Evolutionary conservation across 352 stramenopile species (phyloP).

Genomic region (Phytophthora multivora): DNA sequence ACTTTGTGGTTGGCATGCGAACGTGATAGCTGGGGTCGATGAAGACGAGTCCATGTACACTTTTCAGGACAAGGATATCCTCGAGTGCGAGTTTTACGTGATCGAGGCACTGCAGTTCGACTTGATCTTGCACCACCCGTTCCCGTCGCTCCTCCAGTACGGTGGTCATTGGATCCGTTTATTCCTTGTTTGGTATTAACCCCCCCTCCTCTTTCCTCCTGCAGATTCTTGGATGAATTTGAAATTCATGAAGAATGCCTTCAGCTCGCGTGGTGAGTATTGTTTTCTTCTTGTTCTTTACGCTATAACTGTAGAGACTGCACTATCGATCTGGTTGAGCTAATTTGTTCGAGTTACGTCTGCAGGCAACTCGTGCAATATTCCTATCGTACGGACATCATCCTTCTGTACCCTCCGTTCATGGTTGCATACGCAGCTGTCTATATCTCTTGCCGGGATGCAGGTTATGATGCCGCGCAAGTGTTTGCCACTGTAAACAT

Average conservation of each 20-base stretch:
- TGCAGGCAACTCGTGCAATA: conserved; percentile 86
- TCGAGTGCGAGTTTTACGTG: conserved; percentile 92
- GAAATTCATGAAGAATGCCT: conserved; percentile 88
- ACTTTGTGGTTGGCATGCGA: background rate
- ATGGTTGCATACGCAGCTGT: conserved; percentile 87
- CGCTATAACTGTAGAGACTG: too few relatives aligned
- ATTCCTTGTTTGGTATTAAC: background rate
- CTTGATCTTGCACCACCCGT: conserved; percentile 88
- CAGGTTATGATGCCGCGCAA: conserved; percentile 75
- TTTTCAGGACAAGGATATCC: conserved; percentile 90
- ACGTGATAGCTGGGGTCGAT: conserved; percentile 64
- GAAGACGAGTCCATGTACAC: conserved; percentile 89
- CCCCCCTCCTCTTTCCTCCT: background rate
- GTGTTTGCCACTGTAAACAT: conserved; percentile 84
- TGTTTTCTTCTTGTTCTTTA: background rate
- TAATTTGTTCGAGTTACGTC: background rate
- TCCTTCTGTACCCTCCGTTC: conserved; percentile 84
- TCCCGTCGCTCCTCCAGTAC: conserved; percentile 81
- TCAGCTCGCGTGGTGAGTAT: conserved; percentile 72
- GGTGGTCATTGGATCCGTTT: conserved; percentile 7
- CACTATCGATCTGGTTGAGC: background rate
- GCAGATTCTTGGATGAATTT: conserved; percentile 83
- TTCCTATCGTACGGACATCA: conserved; percentile 89
- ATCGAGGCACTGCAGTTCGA: conserved; percentile 89
- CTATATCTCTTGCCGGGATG: conserved; percentile 80